Base-by-base conservation (phyloP, 495 filamentous ascomycete species). In the Acidiella bohemica region DNA sequence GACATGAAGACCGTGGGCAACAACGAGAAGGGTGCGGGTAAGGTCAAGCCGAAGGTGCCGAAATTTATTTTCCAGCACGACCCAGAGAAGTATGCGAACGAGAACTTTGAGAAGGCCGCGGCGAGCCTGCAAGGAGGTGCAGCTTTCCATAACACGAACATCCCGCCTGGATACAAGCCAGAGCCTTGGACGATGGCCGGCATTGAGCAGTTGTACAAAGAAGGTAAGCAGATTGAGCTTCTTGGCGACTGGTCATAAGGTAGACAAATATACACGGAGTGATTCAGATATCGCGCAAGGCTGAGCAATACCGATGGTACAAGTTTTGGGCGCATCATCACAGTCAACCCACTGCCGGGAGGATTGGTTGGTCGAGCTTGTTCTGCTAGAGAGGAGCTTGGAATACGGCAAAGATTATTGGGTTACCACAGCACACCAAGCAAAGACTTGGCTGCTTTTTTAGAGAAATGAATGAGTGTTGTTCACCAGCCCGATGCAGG, bases 61-160 rank as follows among this genome's bases (percentile, higher is more conserved):
- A 66, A 64, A 47, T 80, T 75, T 75, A 45, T 81, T 25, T 57
- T 71, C 25, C 61, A 55, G 16, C 72, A 72, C 52, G 76, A 81
- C 43, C 66, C 73, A 11, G 76, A 81, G 60, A 55, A 53, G 36
- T 75, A 76, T 49, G 64, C 65, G 5, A 67, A 74, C 36, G 64
- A 71, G 31, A 65, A 71, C 32, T 75, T 69, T 32, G 13, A 32
- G 21, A 27, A 24, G 8, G 20, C 28, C 7, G 39, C 28, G 8
- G 27, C 17, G 14, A n/a, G 22, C 17, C 8, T 12, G 19, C 8
- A 18, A 23, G 39, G 31, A 7, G 39, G 39, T 4, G 5, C 8
- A 9, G 29, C 12, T 6, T 42, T 42, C 12, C 23, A 7, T 6
- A 42, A 42, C 20, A 42, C 39, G 8, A 42, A 42, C 16, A 42